Base-by-base conservation (phyloP, 2,329 filamentous ascomycete species). In the Ramichloridium luteum region DNA sequence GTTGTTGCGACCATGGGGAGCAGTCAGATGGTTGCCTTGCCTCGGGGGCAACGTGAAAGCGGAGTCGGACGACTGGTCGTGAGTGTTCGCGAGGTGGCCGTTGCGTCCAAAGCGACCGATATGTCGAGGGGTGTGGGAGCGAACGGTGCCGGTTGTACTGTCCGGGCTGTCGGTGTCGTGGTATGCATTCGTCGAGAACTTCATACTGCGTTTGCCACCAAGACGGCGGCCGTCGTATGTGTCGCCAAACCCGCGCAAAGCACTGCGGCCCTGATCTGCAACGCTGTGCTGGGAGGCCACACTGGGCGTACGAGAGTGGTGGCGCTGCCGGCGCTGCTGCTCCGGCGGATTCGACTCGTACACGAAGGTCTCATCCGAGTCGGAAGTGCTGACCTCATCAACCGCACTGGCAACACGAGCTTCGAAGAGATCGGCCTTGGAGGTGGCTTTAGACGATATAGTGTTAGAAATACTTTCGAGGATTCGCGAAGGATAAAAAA, bases 301-400 rank as follows among this genome's bases (percentile, higher is more conserved):
- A 57, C 86, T 96, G 5, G 90, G 90, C 1, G 90, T 98, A 40
- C 90, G 75, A 13, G 88, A 96, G 59, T 96, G 88, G 56, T 88
- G 84, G 39, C 85, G 73, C 31, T 83, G 81, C 31, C 70, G 63
- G 16, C 68, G 57, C 33, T 59, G 65, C 14, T 66, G 62, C 44
- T 77, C 74, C 10, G 70, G 68, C 6, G 88, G 90, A 50, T 98
- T 98, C 15, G 90, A 96, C 57, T 98, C 90, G 60, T 98, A 98
- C 11, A 98, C 90, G 57, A 96, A 98, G 0, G 90, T 96, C 58
- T 96, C 90, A 50, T 94, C 90, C 1, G 88, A 96, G 55, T 98
- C 90, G 5, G 88, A 94, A 9, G 88, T 93, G 56, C 94, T 82
- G 27, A 84, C 85, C 56, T 96, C 86, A 54, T 96, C 88, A 31